Evolutionary conservation across 352 stramenopile species (phyloP).

Genomic region (Globisporangium mamillatum): DNA sequence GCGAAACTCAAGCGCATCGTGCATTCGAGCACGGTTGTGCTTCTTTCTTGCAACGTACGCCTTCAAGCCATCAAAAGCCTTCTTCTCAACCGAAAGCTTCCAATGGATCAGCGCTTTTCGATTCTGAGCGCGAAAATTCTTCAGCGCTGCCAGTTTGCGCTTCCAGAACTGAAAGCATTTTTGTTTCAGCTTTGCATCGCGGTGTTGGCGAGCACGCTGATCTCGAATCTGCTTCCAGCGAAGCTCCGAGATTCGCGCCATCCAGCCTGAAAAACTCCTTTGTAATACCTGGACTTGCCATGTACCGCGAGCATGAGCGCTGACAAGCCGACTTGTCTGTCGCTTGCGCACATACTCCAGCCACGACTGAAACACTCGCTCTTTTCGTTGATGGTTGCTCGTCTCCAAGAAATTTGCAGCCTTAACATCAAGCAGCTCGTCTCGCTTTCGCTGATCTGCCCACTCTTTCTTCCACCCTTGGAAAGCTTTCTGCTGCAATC

Average conservation of each 20-base stretch:
- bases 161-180: slow-evolving; percentile 15
- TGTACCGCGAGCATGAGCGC: slow-evolving; percentile 7
- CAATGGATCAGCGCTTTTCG: slow-evolving; percentile 17
- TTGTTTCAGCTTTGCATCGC: slow-evolving; percentile 4
- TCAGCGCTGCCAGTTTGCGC: slow-evolving; percentile 3
- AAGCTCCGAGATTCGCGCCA: not conserved
- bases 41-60: slow-evolving; percentile 9
- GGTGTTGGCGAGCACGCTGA: slow-evolving; percentile 6
- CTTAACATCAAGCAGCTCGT: not conserved
- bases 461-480: not conserved
- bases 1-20: slow-evolving; percentile 21
- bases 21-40: slow-evolving; percentile 14
- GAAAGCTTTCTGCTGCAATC: slow-evolving; percentile 2
- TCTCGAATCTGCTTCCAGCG: slow-evolving; percentile 12
- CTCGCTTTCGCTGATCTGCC: not conserved
- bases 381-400: not conserved
- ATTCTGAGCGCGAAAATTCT: slow-evolving; percentile 14
- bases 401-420: not conserved
- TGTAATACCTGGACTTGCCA: slow-evolving; percentile 13
- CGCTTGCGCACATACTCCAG: slow-evolving; percentile 8
- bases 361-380: slow-evolving; percentile 10
- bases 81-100: slow-evolving; percentile 22
- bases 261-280: slow-evolving; percentile 7
- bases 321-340: slow-evolving; percentile 12
- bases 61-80: slow-evolving; percentile 8